Evolutionary conservation across 305 asterid species (phyloP).

Genomic region (Fraxinus floribunda): DNA sequence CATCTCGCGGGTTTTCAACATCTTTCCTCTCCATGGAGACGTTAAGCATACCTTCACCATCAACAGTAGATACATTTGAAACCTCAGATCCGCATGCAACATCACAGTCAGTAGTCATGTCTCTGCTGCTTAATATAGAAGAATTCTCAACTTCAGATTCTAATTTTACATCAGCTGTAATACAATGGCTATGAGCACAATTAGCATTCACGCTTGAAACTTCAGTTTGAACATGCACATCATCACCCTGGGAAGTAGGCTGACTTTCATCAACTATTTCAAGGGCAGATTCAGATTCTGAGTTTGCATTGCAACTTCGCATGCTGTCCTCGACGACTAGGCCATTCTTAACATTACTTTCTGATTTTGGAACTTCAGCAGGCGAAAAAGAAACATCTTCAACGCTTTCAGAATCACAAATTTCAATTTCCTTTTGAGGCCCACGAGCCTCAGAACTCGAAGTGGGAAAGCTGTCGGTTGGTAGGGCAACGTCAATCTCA

Average conservation of each 20-base stretch:
- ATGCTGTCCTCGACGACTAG: slow-evolving; percentile 22
- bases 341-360: slow-evolving; percentile 20
- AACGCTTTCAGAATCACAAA: slow-evolving; percentile 27
- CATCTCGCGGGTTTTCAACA: slow-evolving; percentile 34
- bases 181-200: slow-evolving; percentile 28
- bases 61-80: slow-evolving; percentile 29
- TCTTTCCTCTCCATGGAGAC: slow-evolving; percentile 28
- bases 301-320: slow-evolving; percentile 16
- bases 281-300: slow-evolving; percentile 26
- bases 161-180: slow-evolving; percentile 37
- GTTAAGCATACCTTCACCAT: slow-evolving; percentile 30
- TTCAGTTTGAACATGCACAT: slow-evolving; percentile 28
- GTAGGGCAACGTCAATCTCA: slow-evolving; percentile 29
- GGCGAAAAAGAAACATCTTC: slow-evolving; percentile 25
- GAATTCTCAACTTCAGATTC: slow-evolving; percentile 35
- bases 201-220: slow-evolving; percentile 29
- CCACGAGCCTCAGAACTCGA: slow-evolving; percentile 13
- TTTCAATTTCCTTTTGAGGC: slow-evolving; percentile 28
- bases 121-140: slow-evolving; percentile 30
- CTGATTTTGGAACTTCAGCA: slow-evolving; percentile 26
- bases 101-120: slow-evolving; percentile 27
- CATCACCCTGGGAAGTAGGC: slow-evolving; percentile 24
- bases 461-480: slow-evolving; percentile 27
- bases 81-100: slow-evolving; percentile 32
- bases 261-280: slow-evolving; percentile 25